These are phyloP conservation scores for Stemphylium beticola DNA, from an alignment of 2,329 filamentous ascomycete genomes.

Conservation along the genomic window DNA sequence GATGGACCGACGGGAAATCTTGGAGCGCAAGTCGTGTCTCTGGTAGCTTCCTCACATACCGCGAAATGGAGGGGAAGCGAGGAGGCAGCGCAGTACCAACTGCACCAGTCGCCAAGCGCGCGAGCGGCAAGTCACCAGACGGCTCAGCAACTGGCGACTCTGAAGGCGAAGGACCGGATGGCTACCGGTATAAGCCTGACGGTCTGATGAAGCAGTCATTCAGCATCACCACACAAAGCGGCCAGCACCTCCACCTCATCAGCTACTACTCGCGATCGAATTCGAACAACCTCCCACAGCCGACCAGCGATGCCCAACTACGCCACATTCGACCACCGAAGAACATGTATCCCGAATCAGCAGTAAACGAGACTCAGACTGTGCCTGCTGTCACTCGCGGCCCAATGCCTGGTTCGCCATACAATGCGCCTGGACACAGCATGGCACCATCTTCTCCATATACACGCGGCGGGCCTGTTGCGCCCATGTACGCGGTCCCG, in stretches of 20 bases:
- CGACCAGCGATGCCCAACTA: conserved; percentile 78
- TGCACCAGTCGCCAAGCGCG: conserved; percentile 40
- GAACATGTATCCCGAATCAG: conserved; percentile 97
- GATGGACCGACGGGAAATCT: conserved; percentile 98
- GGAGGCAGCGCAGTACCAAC: conserved; percentile 72
- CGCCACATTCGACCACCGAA: conserved; percentile 85
- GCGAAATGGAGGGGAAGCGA: conserved; percentile 98
- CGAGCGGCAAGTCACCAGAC: conserved; percentile 78
- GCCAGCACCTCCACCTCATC: conserved; percentile 95
- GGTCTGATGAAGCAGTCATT: conserved; percentile 99
- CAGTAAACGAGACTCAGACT: conserved; percentile 81
- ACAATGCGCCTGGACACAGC: conserved; percentile 57
- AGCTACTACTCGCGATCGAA: conserved; percentile 91
- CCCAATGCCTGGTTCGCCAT: conserved; percentile 66
- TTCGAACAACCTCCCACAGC: conserved; percentile 77
- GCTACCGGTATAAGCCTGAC: conserved; percentile 72
- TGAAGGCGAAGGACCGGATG: conserved; percentile 67
- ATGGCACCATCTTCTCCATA: conserved; percentile 62
- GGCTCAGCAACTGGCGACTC: conserved; percentile 82
- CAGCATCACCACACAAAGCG: conserved; percentile 90
- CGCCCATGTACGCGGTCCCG: conserved; percentile 50
- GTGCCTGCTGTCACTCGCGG: conserved; percentile 81
- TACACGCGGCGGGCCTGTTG: conserved; percentile 51
- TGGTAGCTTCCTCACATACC: conserved; percentile 94
- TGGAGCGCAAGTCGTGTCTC: conserved; percentile 98